These are phyloP conservation scores for Leishmania arabica DNA, from an alignment of 208 protist species.

Conservation along the genomic window DNA sequence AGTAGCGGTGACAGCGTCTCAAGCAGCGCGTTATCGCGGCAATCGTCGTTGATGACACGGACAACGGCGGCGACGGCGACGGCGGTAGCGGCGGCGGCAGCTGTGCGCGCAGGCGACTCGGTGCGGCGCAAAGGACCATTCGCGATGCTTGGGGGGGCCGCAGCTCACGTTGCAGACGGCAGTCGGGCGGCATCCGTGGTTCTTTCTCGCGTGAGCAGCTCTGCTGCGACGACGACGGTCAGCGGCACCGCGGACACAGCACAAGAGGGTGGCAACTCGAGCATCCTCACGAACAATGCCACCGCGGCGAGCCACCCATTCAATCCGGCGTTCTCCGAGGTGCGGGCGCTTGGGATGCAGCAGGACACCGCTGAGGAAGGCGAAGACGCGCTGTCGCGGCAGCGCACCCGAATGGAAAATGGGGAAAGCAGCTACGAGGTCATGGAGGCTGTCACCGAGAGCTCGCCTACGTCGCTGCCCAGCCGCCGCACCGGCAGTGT, in stretches of 20 bases:
- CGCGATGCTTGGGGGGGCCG: neutral
- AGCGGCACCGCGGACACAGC: neutral
- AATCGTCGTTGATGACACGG: neutral
- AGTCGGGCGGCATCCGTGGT: neutral
- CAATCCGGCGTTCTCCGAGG: neutral
- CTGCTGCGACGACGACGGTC: neutral
- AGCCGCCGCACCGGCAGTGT: conserved; percentile 1
- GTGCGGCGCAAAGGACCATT: neutral
- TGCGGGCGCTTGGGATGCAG: neutral
- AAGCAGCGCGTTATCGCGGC: neutral
- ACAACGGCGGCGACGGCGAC: neutral
- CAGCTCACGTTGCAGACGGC: neutral
- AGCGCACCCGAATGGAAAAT: neutral
- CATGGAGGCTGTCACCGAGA: neutral
- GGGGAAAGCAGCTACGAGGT: neutral
- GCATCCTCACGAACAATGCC: neutral
- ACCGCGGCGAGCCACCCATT: neutral
- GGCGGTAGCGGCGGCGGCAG: neutral
- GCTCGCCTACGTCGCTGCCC: neutral
- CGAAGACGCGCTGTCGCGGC: neutral
- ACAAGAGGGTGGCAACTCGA: neutral
- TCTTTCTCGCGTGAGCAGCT: conserved; percentile 13
- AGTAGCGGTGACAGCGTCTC: neutral
- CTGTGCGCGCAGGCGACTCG: neutral
- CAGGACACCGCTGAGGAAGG: neutral